Conservation (phyloP, 345 rosid species). For the Laguncularia racemosa region DNA sequence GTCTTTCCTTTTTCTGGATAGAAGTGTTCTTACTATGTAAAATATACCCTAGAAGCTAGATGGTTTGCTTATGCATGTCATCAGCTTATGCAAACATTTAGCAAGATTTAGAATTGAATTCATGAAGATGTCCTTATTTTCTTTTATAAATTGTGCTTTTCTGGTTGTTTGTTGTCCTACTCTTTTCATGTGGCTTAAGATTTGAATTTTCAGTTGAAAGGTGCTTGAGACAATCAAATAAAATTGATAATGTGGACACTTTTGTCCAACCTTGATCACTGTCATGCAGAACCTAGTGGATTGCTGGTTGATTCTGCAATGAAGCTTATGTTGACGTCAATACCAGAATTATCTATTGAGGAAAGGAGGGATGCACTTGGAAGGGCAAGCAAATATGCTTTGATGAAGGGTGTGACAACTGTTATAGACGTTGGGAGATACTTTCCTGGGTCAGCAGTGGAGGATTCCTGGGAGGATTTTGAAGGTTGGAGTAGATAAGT, state of each 20-base stretch:
- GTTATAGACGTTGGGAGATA: conserved; percentile 86
- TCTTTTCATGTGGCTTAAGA: no score
- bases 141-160: no score
- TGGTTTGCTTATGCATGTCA: no score
- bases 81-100: no score
- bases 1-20: no score
- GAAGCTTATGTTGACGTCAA: conserved; percentile 46
- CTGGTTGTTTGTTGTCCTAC: no score
- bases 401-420: conserved; percentile 77
- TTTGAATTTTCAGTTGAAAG: background rate
- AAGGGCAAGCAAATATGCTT: conserved; percentile 67
- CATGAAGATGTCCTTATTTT: no score
- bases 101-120: no score
- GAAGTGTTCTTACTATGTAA: no score
- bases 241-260: background rate
- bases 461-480: conserved; percentile 77
- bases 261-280: background rate
- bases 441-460: conserved; percentile 56
- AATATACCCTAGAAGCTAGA: no score
- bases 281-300: conserved; percentile 69
- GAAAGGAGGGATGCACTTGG: conserved; percentile 79
- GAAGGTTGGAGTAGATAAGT: conserved; percentile 42
- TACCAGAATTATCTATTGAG: conserved; percentile 61
- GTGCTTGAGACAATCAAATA: background rate
- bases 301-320: conserved; percentile 81